Evolutionary conservation across 1,139 yeast genomes (phyloP).

Genomic region (Nadsonia starkeyi-henricii): DNA sequence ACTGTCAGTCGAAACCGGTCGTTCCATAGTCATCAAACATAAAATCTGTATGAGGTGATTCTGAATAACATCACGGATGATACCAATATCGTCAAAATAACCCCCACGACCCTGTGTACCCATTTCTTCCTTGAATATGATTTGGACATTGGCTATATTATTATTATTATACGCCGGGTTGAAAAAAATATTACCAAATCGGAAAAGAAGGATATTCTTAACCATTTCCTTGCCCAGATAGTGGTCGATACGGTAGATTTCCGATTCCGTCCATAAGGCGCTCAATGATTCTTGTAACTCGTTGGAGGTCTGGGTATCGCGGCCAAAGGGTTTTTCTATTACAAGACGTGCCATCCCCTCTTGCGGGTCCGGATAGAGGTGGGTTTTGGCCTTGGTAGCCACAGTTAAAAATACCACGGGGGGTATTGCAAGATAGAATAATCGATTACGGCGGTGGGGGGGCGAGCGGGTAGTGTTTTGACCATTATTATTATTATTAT

Average conservation of each 20-base stretch:
- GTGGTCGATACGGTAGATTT: conserved; percentile 90
- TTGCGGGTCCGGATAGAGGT: conserved; percentile 38
- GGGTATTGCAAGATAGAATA: conserved; percentile 88
- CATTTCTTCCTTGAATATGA: conserved; percentile 87
- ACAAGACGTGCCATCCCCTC: conserved; percentile 68
- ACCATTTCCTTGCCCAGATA: conserved; percentile 97
- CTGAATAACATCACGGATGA: conserved; percentile 96
- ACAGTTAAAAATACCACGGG: conserved; percentile 82
- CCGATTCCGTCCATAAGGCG: conserved; percentile 83
- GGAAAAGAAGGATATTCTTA: conserved; percentile 72
- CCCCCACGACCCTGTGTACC: conserved; percentile 99
- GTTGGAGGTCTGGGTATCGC: conserved; percentile 66
- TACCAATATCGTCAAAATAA: conserved; percentile 88
- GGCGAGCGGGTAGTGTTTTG: conserved; percentile 16
- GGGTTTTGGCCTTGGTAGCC: conserved; percentile 54
- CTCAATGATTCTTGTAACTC: conserved; percentile 63
- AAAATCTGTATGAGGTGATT: conserved; percentile 89
- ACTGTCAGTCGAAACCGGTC: conserved; percentile 80
- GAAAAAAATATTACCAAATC: conserved; percentile 82
- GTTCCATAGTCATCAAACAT: conserved; percentile 87
- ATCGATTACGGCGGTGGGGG: conserved; percentile 32
- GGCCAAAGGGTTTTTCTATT: conserved; percentile 96
- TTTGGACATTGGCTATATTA: conserved; percentile 65
- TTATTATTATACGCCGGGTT: conserved; percentile 78
- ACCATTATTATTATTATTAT: too few relatives aligned